These are phyloP conservation scores for Pelargonium nanum DNA, from an alignment of 345 rosid species.

Conservation along the genomic window DNA sequence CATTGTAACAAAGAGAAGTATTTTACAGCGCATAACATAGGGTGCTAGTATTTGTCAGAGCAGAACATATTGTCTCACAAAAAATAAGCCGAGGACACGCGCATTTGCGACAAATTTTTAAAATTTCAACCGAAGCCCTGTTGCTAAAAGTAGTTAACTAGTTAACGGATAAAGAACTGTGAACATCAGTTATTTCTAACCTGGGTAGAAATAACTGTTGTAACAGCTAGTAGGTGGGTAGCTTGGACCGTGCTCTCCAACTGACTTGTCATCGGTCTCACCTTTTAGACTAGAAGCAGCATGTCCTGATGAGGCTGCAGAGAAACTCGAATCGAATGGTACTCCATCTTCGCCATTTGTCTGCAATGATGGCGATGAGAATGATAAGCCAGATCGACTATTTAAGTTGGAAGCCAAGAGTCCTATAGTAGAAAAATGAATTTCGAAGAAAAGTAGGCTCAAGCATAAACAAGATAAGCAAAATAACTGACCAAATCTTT, in stretches of 20 bases:
- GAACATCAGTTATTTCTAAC: conserved; percentile 19
- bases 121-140: too few relatives aligned
- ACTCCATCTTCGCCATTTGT: conserved; percentile 20
- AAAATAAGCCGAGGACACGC: too few relatives aligned
- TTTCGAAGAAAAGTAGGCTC: too few relatives aligned
- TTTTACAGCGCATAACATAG: too few relatives aligned
- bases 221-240: conserved; percentile 25
- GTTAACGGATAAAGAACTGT: not conserved
- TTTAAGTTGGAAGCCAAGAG: too few relatives aligned
- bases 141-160: not conserved
- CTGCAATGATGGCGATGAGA: conserved; percentile 11
- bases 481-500: not conserved
- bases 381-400: too few relatives aligned
- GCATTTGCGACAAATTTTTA: not conserved
- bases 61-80: too few relatives aligned
- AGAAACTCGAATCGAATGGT: conserved; percentile 14
- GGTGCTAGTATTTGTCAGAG: too few relatives aligned
- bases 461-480: too few relatives aligned
- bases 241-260: conserved; percentile 17
- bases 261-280: conserved; percentile 18
- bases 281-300: conserved; percentile 14
- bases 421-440: too few relatives aligned
- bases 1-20: too few relatives aligned
- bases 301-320: conserved; percentile 18
- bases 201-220: conserved; percentile 36